These are phyloP conservation scores for Thyridium curvatum DNA, from an alignment of 2,329 filamentous ascomycete species.

Conservation along the genomic window DNA sequence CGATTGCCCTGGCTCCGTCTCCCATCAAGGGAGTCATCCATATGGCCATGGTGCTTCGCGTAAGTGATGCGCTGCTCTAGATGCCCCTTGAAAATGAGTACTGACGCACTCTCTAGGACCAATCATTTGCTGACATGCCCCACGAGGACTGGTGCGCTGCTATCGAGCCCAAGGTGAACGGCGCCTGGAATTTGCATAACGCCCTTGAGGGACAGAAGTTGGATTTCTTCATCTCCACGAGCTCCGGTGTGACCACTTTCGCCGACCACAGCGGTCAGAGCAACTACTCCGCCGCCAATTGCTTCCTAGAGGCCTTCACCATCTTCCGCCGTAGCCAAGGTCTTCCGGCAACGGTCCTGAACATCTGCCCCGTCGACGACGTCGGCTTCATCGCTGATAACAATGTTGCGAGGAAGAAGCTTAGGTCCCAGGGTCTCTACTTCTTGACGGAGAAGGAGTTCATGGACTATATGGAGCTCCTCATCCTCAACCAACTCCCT, in stretches of 20 bases:
- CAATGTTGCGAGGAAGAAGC: conserved; percentile 13
- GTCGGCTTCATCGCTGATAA: conserved; percentile 18
- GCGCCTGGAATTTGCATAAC: conserved; percentile 30
- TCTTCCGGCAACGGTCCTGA: conserved; percentile 23
- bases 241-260: conserved; percentile 3
- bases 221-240: no score
- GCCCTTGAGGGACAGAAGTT: conserved; percentile 7
- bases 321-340: conserved; percentile 20
- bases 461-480: conserved; percentile 15
- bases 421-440: conserved; percentile 13
- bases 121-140: conserved; percentile 17
- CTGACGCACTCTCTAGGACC: conserved; percentile 6
- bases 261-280: conserved; percentile 14
- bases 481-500: conserved; percentile 8
- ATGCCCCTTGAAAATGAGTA: no score
- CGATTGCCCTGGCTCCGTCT: conserved; percentile 5
- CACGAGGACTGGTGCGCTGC: conserved; percentile 21
- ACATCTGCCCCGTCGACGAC: conserved; percentile 24
- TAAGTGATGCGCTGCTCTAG: no score
- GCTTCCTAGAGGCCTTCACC: conserved; percentile 25
- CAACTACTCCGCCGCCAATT: conserved; percentile 28
- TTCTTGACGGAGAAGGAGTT: conserved; percentile 15
- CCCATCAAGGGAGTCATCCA: conserved; percentile 16
- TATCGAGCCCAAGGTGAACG: conserved; percentile 32
- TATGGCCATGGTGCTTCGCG: conserved; percentile 12